Evolutionary conservation across 768 basidiomycete species (phyloP).

Genomic region (Macrolepiota albuminosa): DNA sequence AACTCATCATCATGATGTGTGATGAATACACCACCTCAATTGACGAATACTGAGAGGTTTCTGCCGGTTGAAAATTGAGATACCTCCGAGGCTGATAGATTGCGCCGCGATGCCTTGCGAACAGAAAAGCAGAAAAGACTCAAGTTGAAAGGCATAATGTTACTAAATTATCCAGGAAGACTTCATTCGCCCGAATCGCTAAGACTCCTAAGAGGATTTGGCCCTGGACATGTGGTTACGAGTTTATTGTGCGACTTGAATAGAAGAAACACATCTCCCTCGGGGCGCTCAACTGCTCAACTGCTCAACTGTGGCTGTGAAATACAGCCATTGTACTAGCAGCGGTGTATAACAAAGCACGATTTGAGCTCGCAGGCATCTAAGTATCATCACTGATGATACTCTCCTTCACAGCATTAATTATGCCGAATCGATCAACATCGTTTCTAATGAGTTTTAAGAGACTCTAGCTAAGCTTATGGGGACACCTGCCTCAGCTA

Average conservation of each 20-base stretch:
- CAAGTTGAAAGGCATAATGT: neutral
- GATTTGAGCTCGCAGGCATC: neutral
- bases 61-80: neutral
- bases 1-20: constrained; percentile 1
- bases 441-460: neutral
- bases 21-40: neutral
- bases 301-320: neutral
- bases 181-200: neutral
- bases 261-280: neutral
- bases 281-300: neutral
- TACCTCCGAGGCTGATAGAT: neutral
- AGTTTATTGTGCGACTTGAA: neutral
- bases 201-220: neutral
- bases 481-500: neutral
- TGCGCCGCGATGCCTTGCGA: neutral
- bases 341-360: neutral
- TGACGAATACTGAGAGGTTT: constrained; percentile 1
- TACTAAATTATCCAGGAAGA: neutral
- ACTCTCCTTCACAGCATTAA: neutral
- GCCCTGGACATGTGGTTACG: neutral
- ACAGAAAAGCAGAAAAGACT: neutral
- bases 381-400: neutral
- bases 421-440: neutral
- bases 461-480: neutral
- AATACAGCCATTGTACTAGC: neutral